A percentile compares a stretch with the other conserved stretches of the same genome.
Evolutionary conservation across 2,329 filamentous ascomycete genomes (phyloP).

Genomic region (Penicillium oxalicum): DNA sequence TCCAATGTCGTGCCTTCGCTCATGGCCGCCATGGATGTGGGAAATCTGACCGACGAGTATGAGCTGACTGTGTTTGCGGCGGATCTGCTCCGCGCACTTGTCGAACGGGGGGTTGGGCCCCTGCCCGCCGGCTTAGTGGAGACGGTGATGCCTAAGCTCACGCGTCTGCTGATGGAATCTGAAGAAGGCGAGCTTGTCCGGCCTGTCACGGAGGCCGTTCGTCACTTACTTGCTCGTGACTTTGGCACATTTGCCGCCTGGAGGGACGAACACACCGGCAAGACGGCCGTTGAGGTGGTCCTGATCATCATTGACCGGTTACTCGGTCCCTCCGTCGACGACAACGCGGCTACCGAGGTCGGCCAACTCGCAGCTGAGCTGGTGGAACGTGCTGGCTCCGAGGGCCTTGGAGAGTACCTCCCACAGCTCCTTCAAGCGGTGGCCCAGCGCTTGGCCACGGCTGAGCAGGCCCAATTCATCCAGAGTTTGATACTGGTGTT

Average conservation of each 20-base stretch:
- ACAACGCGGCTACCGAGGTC: slow-evolving; percentile 92
- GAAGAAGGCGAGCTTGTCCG: slow-evolving; percentile 84
- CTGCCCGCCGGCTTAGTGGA: slow-evolving; percentile 81
- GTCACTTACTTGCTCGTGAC: slow-evolving; percentile 85
- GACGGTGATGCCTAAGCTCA: slow-evolving; percentile 80
- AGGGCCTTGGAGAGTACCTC: slow-evolving; percentile 83
- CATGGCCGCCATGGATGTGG: slow-evolving; percentile 83
- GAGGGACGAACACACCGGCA: slow-evolving; percentile 68
- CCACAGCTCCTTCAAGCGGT: slow-evolving; percentile 84
- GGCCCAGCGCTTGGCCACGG: slow-evolving; percentile 73
- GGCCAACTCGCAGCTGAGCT: slow-evolving; percentile 89
- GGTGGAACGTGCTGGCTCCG: slow-evolving; percentile 89
- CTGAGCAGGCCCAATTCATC: slow-evolving; percentile 81
- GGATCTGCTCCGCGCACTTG: slow-evolving; percentile 73
- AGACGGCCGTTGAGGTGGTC: slow-evolving; percentile 79
- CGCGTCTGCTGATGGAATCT: slow-evolving; percentile 72
- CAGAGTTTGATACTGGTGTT: slow-evolving; percentile 95
- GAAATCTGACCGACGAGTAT: slow-evolving; percentile 70
- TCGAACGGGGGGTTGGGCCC: slow-evolving; percentile 76
- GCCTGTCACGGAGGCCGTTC: slow-evolving; percentile 76
- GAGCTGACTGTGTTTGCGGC: slow-evolving; percentile 80
- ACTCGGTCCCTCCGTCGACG: slow-evolving; percentile 75
- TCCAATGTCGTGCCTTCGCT: slow-evolving; percentile 80
- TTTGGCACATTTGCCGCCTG: slow-evolving; percentile 84
- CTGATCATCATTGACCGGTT: slow-evolving; percentile 89